Evolutionary conservation across 78 protist genomes (phyloP), one percentile per base, ranked within the genome.

Genomic region (Pigoraptor vietnamica): DNA sequence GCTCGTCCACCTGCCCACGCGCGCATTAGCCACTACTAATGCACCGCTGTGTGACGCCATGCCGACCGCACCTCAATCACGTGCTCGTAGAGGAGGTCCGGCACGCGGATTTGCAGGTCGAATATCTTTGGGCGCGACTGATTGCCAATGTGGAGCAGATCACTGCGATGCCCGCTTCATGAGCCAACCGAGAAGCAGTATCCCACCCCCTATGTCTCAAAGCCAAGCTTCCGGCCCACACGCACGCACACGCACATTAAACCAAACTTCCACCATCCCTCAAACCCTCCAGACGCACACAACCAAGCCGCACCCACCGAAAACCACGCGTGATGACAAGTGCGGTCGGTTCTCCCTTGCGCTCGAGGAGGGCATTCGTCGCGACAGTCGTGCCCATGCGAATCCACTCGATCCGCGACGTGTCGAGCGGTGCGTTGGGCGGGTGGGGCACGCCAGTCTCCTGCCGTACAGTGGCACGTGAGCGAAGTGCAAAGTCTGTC

Each of bases 361-460:
- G 82, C 88, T 98, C 99, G 24, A 98, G 93, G 48, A 98, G 94
- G 0, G 99, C 99, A 92, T 98, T 98, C 37, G 99, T 98, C 25
- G 99, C 99, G 23, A 97, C 98, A 0, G 99, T 98, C 33, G 99
- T 98, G 40, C 99, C 99, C 99, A 98, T 98, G 36, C 98, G 92
- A 36, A 95, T 96, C 67, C 32, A 93, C 37, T 37, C 94, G 83
- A 98, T 96, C 35, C 56, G 84, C 14, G 56, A 25, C 2, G 95
- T 95, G 86, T 95, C 94, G 34, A 96, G 21, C 23, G 87, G 87
- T 37, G 23, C 9, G 10, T 6, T 23, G 33, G 84, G 40, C 40
- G 2, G 92, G 39, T 23, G 55, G 81, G 37, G 35, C n/a, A 23
- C 81, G 81, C 92, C 86, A 2, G 86, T 40, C 86, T 2, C 29